Percentiles rank a stretch among this genome's conserved stretches.
These are phyloP conservation scores for Schoenoplectus triqueter DNA, from an alignment of 202 grass and related monocot genomes.

Conservation along the genomic window DNA sequence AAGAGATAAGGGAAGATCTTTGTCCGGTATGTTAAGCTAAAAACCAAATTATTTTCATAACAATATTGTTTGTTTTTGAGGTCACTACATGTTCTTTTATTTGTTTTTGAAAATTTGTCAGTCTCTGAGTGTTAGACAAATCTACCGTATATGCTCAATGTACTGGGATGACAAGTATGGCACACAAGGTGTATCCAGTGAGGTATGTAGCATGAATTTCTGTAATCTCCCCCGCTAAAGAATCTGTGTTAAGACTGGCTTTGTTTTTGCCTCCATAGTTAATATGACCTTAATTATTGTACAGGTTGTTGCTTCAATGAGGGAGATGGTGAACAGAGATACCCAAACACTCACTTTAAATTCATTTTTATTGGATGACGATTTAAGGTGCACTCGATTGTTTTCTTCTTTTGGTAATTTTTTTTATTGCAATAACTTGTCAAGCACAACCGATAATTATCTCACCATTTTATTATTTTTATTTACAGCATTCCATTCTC, in stretches of 20 bases:
- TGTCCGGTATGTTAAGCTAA: constrained; percentile 71
- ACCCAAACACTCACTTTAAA: constrained; percentile 74
- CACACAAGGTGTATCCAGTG: constrained; percentile 76
- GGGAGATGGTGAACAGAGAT: constrained; percentile 87
- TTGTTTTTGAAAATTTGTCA: constrained; percentile 38
- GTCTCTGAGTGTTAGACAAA: constrained; percentile 91
- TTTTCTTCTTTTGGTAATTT: background rate
- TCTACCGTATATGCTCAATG: constrained; percentile 97
- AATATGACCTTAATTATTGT: constrained; percentile 24
- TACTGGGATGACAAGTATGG: constrained; percentile 98
- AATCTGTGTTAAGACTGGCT: constrained; percentile 12
- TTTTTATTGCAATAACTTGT: background rate
- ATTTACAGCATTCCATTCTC: constrained; percentile 89
- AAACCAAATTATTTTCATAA: constrained; percentile 22
- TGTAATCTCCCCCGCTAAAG: background rate
- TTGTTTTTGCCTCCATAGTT: constrained; percentile 28
- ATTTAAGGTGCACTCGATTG: constrained; percentile 56
- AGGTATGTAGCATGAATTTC: constrained; percentile 48
- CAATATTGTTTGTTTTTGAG: constrained; percentile 5
- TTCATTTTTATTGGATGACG: constrained; percentile 96
- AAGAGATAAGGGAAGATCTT: constrained; percentile 93
- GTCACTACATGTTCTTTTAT: background rate
- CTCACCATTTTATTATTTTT: constrained; percentile 38
- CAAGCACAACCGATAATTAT: constrained; percentile 11
- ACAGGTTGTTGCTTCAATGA: constrained; percentile 88